phyloP scores from a whole-genome alignment of 352 stramenopile species.

The Thalassiosira pacifica region DNA sequence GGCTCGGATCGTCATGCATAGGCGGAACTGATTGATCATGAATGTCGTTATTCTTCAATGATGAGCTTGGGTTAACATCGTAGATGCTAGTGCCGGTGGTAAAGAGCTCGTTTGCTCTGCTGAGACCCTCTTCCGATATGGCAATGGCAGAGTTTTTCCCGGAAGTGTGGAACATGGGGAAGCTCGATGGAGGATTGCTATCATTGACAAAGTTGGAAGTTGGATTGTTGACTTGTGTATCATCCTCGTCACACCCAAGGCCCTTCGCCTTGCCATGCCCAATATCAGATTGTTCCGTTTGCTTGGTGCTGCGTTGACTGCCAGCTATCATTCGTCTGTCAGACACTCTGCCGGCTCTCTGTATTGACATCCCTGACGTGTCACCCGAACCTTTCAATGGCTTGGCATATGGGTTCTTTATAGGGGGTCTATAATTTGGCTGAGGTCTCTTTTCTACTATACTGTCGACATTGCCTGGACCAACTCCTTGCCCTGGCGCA shows the following conservation, averaged over 20 bases:
- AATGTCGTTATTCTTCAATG: too few relatives aligned
- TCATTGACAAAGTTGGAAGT: too few relatives aligned
- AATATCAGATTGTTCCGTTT: too few relatives aligned
- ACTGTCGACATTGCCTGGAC: background rate
- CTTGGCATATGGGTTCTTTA: background rate
- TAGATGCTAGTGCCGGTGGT: constrained; percentile 10
- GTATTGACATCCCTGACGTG: background rate
- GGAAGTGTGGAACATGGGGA: too few relatives aligned
- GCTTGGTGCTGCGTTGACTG: too few relatives aligned
- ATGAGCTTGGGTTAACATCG: background rate
- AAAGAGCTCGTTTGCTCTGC: constrained; percentile 4
- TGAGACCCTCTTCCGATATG: constrained; percentile 10
- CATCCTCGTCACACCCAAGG: too few relatives aligned
- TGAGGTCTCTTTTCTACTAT: background rate
- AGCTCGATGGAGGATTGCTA: too few relatives aligned
- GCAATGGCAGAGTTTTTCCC: background rate
- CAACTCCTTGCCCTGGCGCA: background rate
- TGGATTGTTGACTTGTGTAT: too few relatives aligned
- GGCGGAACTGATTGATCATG: background rate
- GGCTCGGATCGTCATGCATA: background rate
- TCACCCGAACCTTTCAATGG: background rate
- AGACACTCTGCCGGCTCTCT: background rate
- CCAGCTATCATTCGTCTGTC: background rate
- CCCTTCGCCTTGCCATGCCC: too few relatives aligned
- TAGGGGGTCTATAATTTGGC: background rate